Conservation (phyloP, 495 filamentous ascomycete species). For the Beverwykella pulmonaria region DNA sequence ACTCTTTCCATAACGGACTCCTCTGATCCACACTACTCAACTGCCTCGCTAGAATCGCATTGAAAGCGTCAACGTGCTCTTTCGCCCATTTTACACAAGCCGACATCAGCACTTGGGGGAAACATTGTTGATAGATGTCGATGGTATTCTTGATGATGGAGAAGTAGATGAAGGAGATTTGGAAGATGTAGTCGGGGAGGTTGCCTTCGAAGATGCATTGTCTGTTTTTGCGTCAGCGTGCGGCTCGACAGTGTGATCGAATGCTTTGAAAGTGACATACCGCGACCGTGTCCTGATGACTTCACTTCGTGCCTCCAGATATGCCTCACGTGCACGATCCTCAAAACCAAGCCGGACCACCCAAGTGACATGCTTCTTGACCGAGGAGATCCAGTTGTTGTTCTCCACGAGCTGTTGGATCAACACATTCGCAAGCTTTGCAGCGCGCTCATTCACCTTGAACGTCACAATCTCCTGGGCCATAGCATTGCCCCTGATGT, state of each 20-base stretch:
- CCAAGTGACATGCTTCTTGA: constrained; percentile 76
- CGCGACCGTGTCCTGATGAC: constrained; percentile 79
- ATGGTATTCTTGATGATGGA: constrained; percentile 89
- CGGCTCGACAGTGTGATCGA: not conserved
- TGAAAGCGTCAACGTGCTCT: constrained; percentile 87
- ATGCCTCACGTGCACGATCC: constrained; percentile 82
- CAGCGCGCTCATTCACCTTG: constrained; percentile 85
- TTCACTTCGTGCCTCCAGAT: constrained; percentile 74
- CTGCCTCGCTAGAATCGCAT: constrained; percentile 76
- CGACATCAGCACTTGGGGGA: constrained; percentile 81
- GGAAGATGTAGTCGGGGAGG: constrained; percentile 87
- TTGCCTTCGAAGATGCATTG: constrained; percentile 94
- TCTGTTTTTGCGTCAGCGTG: constrained; percentile 54
- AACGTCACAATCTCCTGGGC: constrained; percentile 86
- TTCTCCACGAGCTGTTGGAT: constrained; percentile 72
- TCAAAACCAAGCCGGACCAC: constrained; percentile 84
- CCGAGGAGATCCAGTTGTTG: constrained; percentile 70
- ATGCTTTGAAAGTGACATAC: constrained; percentile 49
- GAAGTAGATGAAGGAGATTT: constrained; percentile 97
- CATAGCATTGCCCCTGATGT: constrained; percentile 78
- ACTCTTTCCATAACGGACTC: constrained; percentile 73
- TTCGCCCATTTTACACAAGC: constrained; percentile 97
- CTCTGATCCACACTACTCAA: constrained; percentile 75
- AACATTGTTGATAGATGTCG: constrained; percentile 83
- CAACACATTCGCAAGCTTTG: constrained; percentile 72